phyloP scores from a whole-genome alignment of 306 rosid genomes.

The Benincasa hispida region DNA sequence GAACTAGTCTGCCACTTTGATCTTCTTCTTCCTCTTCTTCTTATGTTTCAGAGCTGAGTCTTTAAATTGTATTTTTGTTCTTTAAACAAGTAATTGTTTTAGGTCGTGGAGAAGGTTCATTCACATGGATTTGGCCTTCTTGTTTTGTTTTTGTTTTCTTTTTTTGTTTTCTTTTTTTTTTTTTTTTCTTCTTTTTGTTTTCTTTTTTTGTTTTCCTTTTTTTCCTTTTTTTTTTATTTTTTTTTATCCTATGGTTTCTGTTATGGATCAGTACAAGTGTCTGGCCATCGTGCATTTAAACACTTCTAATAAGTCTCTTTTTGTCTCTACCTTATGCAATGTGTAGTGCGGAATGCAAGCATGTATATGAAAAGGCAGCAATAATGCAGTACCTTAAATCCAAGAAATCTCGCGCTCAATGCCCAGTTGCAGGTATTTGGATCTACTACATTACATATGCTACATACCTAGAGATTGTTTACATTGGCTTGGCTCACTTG shows the following conservation, averaged over 20 bases:
- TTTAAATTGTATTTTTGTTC: not conserved
- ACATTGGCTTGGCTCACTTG: not conserved
- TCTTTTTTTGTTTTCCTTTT: too few species aligned
- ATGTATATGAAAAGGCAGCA: constrained; percentile 51
- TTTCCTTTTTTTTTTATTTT: too few species aligned
- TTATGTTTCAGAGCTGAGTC: not conserved
- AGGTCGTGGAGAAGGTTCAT: not conserved
- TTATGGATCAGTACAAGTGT: not conserved
- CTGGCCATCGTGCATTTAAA: not conserved
- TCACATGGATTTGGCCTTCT: not conserved
- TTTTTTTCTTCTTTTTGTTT: too few species aligned
- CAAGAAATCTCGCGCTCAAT: constrained; percentile 20
- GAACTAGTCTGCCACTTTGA: not conserved
- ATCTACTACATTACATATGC: not conserved
- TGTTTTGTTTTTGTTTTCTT: too few species aligned
- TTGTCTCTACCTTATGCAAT: constrained; percentile 7
- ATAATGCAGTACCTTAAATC: constrained; percentile 33
- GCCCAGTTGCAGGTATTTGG: constrained; percentile 65
- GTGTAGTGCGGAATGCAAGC: constrained; percentile 68
- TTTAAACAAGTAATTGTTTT: not conserved
- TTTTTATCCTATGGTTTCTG: not conserved
- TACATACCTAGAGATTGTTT: not conserved
- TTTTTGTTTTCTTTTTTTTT: too few species aligned
- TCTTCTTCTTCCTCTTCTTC: not conserved
- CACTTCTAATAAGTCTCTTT: not conserved